These are phyloP conservation scores for Naganishia onofrii DNA, from an alignment of 768 basidiomycete genomes.

Conservation along the genomic window DNA sequence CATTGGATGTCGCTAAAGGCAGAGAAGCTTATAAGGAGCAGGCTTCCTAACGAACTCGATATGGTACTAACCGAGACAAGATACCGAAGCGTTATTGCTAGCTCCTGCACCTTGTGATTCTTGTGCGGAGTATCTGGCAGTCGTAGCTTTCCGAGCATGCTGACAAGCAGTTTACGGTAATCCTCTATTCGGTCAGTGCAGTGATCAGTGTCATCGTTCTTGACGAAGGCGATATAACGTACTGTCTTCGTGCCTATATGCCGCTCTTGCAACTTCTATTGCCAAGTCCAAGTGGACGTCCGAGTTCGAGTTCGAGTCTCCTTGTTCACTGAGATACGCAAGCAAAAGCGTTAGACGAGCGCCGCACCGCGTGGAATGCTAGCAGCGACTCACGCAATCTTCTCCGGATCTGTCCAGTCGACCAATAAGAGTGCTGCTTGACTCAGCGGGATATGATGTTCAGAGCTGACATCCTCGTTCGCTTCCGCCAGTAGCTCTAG, in stretches of 20 bases:
- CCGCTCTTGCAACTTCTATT: slow-evolving; percentile 58
- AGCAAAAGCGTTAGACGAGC: not conserved
- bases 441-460: slow-evolving; percentile 68
- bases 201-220: not conserved
- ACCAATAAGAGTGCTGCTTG: slow-evolving; percentile 76
- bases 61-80: slow-evolving; percentile 57
- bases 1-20: slow-evolving; percentile 61
- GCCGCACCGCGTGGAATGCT: not conserved
- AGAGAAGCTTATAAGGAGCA: not conserved
- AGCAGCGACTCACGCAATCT: slow-evolving; percentile 56
- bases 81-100: slow-evolving; percentile 61
- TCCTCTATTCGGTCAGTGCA: slow-evolving; percentile 56
- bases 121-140: slow-evolving; percentile 69
- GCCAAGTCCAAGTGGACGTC: slow-evolving; percentile 63
- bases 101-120: slow-evolving; percentile 61
- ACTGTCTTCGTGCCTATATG: slow-evolving; percentile 61
- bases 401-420: slow-evolving; percentile 85
- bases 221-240: slow-evolving; percentile 43
- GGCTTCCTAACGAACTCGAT: not conserved
- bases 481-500: slow-evolving; percentile 63
- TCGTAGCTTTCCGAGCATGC: slow-evolving; percentile 64
- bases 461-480: slow-evolving; percentile 66
- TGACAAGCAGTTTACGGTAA: slow-evolving; percentile 64
- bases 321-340: slow-evolving; percentile 52
- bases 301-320: slow-evolving; percentile 51